A percentile compares a stretch with the other conserved stretches of the same genome.
Evolutionary conservation across 1,284 basidiomycete genomes (phyloP).

Genomic region (Amylostereum areolatum): DNA sequence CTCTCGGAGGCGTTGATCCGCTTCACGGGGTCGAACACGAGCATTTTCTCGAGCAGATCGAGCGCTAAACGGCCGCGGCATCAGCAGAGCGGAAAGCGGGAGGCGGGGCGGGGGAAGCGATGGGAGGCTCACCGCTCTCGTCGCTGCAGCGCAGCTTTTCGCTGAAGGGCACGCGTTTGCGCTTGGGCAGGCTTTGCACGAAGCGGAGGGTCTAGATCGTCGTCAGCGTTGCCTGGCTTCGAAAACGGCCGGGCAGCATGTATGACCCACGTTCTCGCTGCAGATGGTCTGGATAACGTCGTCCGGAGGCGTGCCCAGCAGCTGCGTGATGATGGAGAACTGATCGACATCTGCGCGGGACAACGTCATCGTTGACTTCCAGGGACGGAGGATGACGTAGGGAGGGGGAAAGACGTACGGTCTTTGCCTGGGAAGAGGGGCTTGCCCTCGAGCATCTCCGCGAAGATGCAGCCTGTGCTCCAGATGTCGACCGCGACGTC

Average conservation of each 20-base stretch:
- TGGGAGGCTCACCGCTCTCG: conserved; percentile 60
- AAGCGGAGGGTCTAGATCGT: conserved; percentile 86
- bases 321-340: conserved; percentile 99
- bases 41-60: conserved; percentile 97
- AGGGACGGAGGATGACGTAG: conserved; percentile 7
- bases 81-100: not conserved
- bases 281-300: conserved; percentile 99
- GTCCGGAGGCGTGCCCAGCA: conserved; percentile 96
- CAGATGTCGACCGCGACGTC: conserved; percentile 99
- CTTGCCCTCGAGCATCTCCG: conserved; percentile 99
- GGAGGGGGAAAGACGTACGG: conserved; percentile 45
- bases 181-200: conserved; percentile 95
- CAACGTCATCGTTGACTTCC: not conserved
- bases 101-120: not conserved
- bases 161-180: conserved; percentile 91
- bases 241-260: not conserved
- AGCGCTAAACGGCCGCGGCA: conserved; percentile 52
- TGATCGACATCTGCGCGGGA: conserved; percentile 86
- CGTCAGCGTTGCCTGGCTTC: conserved; percentile 1
- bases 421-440: conserved; percentile 99
- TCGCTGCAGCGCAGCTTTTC: conserved; percentile 92
- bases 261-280: conserved; percentile 86
- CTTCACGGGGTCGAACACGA: conserved; percentile 97
- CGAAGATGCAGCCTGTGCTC: conserved; percentile 99
- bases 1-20: conserved; percentile 92